Evolutionary conservation across 2,329 filamentous ascomycete genomes (phyloP), one percentile per base, ranked within the genome.

Genomic region (Alternaria hordeiaustralica): DNA sequence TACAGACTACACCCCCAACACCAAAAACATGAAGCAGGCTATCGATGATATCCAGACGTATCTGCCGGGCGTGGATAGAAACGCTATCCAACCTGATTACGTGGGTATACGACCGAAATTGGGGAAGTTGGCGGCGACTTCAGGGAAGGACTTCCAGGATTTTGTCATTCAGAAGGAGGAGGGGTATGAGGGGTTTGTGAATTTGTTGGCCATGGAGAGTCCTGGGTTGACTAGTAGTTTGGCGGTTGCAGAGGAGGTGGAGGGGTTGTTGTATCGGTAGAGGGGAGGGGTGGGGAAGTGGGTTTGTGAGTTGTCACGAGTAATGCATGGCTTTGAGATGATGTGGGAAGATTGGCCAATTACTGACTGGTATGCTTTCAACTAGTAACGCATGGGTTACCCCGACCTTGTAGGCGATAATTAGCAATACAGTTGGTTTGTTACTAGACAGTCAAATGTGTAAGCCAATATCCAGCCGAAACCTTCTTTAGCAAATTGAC

Each of bases 31-130:
- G 59, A 78, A 82, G 2, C 84, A 87, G 43, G 94, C 94, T 0
- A 79, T 97, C 0, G 83, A 83, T 11, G 92, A 93, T 74, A 97
- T 99, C 61, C 83, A 86, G 70, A 85, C 85, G 8, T 99, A 97
- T 76, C 83, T 99, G 4, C 96, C 96, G 0, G 85, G 82, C 1
- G 83, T 99, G 3, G 88, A 96, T 63, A 83, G 83, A 15, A 81
- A 82, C 0, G 88, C 88, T 0, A 85, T 99, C 25, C 83, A 84
- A 43, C 86, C 95, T 3, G 95, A 97, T 80, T 99, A 98, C 76
- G 93, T 93, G 15, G 96, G 96, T 0, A 95, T 99, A 30, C 83
- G 96, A 68, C 95, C 96, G 1, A 99, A 99, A 84, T 79, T 98
- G 66, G 87, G 83, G 2, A 84, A 83, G 36, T 84, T 87, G 10